These are phyloP conservation scores for Sclerotinia glacialis DNA, from an alignment of 2,329 filamentous ascomycete species.

Conservation along the genomic window DNA sequence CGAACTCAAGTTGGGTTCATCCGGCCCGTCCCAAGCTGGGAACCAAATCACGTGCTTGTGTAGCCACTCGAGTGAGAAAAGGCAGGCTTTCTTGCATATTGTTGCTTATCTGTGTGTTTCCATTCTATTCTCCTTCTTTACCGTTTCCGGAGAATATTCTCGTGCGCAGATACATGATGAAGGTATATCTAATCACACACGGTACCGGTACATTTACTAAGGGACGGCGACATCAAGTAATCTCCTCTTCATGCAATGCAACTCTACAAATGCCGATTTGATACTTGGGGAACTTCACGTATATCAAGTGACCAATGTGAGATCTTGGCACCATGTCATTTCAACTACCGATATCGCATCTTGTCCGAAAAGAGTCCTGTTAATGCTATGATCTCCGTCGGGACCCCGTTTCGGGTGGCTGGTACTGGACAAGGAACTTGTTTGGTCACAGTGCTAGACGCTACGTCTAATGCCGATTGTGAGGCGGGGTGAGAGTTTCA, in stretches of 20 bases:
- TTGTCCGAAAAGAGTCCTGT: not conserved
- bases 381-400: slow-evolving; percentile 6
- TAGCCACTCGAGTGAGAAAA: not conserved
- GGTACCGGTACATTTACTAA: not conserved
- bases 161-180: not conserved
- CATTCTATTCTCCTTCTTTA: slow-evolving; percentile 1
- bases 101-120: slow-evolving; percentile 12
- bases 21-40: not conserved
- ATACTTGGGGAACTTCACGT: not conserved
- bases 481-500: not conserved
- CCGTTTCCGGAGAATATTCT: not conserved
- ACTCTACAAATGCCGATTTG: not conserved
- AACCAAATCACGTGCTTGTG: not conserved
- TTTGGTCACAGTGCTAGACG: not conserved
- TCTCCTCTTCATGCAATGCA: not conserved
- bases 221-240: not conserved
- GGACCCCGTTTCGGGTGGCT: not conserved
- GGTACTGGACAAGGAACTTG: no score
- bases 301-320: slow-evolving; percentile 9
- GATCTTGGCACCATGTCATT: slow-evolving; percentile 12
- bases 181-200: no score
- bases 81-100: not conserved
- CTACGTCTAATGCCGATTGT: not conserved
- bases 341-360: slow-evolving; percentile 2
- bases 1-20: not conserved